A percentile compares a stretch with the other conserved stretches of the same genome.
Conservation (phyloP, 805 yeast genomes). For the Candida pseudofarinosa region DNA sequence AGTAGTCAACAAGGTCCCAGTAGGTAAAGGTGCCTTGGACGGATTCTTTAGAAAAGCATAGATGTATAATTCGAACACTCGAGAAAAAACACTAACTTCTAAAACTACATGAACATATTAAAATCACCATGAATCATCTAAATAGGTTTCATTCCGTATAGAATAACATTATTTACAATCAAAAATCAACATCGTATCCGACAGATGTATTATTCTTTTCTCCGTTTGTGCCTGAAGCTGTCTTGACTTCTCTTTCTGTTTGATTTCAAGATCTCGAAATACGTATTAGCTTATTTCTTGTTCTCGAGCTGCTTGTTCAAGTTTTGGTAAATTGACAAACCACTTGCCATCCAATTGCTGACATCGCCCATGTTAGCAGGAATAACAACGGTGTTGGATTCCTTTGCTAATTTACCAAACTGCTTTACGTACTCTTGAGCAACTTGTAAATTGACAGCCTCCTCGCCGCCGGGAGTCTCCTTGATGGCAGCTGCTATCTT, state of each 20-base stretch:
- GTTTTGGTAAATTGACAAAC: constrained; percentile 65
- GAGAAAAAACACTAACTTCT: too few relatives aligned
- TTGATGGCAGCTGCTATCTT: constrained; percentile 63
- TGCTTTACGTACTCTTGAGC: constrained; percentile 84
- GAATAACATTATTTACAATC: too few relatives aligned
- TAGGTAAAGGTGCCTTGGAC: constrained; percentile 67
- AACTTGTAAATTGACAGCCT: constrained; percentile 73
- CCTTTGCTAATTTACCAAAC: constrained; percentile 79
- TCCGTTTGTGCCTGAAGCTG: too few relatives aligned
- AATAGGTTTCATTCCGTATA: too few relatives aligned
- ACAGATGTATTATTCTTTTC: too few relatives aligned
- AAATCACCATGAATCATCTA: too few relatives aligned
- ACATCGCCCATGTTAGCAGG: constrained; percentile 76
- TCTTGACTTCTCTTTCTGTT: too few relatives aligned
- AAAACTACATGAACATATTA: too few relatives aligned
- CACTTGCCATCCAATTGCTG: constrained; percentile 71
- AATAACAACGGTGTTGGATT: constrained; percentile 69
- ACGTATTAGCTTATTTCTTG: background rate
- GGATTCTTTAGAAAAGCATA: constrained; percentile 52
- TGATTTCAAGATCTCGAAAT: too few relatives aligned
- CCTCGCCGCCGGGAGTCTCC: constrained; percentile 64
- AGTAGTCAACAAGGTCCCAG: constrained; percentile 41
- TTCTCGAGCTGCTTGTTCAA: constrained; percentile 27
- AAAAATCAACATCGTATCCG: too few relatives aligned
- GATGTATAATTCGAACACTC: too few relatives aligned